Evolutionary conservation across 805 yeast genomes (phyloP).

Genomic region (Lipomyces chichibuensis): DNA sequence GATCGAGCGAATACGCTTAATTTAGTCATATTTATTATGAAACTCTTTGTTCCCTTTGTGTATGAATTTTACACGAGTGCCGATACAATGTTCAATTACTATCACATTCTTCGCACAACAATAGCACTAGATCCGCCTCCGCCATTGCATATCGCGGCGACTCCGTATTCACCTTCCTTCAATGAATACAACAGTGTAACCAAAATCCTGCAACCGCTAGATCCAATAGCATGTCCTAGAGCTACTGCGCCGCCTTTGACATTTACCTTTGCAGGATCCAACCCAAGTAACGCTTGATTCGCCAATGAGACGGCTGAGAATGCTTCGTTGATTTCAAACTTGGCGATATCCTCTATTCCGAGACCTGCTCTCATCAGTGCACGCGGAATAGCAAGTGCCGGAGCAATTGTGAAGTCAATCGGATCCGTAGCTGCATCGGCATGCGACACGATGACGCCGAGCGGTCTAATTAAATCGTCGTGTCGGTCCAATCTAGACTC

Average conservation of each 20-base stretch:
- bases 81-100: background rate
- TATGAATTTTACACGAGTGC: no score
- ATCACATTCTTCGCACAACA: constrained; percentile 46
- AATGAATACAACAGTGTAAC: constrained; percentile 51
- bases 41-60: no score
- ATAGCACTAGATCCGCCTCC: constrained; percentile 98
- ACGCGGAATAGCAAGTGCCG: constrained; percentile 88
- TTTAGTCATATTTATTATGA: no score
- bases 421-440: constrained; percentile 96
- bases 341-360: constrained; percentile 67
- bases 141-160: constrained; percentile 95
- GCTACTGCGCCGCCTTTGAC: constrained; percentile 97
- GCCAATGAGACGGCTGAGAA: constrained; percentile 92
- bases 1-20: no score
- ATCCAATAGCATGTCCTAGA: constrained; percentile 91
- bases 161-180: constrained; percentile 80
- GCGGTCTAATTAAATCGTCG: constrained; percentile 56
- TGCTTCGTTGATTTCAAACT: constrained; percentile 94
- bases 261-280: constrained; percentile 71
- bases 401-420: constrained; percentile 91
- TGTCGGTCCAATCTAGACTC: constrained; percentile 73
- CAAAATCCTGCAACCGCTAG: constrained; percentile 92
- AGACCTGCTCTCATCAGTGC: constrained; percentile 82
- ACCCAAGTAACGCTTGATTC: constrained; percentile 67
- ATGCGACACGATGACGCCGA: constrained; percentile 83